A percentile compares a stretch with the other conserved stretches of the same genome.
phyloP scores from a whole-genome alignment of 2,329 filamentous ascomycete species.

The Amauroascus verrucosus region DNA sequence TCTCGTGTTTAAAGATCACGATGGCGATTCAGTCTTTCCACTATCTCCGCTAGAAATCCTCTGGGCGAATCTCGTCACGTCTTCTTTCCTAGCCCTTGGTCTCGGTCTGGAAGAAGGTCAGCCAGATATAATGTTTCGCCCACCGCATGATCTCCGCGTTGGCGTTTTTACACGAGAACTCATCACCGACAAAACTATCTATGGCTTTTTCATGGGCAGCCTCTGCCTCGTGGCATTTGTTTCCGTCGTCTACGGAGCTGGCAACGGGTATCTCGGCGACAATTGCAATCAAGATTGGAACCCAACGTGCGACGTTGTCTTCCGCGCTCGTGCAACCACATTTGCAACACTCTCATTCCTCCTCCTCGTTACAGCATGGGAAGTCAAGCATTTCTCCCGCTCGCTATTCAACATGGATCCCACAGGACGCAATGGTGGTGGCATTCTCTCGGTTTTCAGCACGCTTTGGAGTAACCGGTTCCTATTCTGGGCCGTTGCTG shows the following conservation, averaged over 20 bases:
- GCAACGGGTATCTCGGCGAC: slow-evolving; percentile 39
- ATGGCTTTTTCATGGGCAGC: slow-evolving; percentile 39
- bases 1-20: slow-evolving; percentile 64
- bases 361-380: slow-evolving; percentile 66
- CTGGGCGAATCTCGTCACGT: slow-evolving; percentile 88
- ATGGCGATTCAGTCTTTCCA: slow-evolving; percentile 68
- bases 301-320: slow-evolving; percentile 44
- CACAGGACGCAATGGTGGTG: slow-evolving; percentile 45
- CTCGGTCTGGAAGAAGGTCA: slow-evolving; percentile 68
- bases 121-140: slow-evolving; percentile 66
- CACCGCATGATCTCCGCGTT: slow-evolving; percentile 53
- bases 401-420: slow-evolving; percentile 58
- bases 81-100: slow-evolving; percentile 74
- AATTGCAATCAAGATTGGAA: slow-evolving; percentile 46
- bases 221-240: slow-evolving; percentile 34
- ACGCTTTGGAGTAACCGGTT: slow-evolving; percentile 63
- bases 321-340: slow-evolving; percentile 61
- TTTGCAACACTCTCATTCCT: slow-evolving; percentile 67
- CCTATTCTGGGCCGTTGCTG: slow-evolving; percentile 53
- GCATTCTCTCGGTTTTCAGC: slow-evolving; percentile 51
- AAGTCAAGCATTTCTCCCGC: slow-evolving; percentile 63
- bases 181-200: slow-evolving; percentile 34
- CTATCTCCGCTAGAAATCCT: slow-evolving; percentile 76
- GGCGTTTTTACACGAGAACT: slow-evolving; percentile 35
- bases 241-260: slow-evolving; percentile 30